Evolutionary conservation across 345 rosid genomes (phyloP), one percentile per base, ranked within the genome.

Genomic region (Aurinia saxatilis): DNA sequence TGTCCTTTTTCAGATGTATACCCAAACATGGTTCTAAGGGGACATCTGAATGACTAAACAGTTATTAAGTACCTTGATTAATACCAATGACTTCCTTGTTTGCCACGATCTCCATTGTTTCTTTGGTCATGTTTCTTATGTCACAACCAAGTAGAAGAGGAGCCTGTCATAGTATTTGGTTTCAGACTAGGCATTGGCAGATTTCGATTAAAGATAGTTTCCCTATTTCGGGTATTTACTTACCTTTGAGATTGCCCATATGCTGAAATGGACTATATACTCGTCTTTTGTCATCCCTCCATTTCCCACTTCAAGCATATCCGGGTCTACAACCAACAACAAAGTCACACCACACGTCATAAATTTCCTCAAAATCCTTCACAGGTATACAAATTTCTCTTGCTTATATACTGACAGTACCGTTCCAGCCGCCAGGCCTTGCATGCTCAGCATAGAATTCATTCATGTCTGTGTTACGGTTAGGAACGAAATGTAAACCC

Each of bases 231-330:
- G 13, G n/a, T 6, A 42, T 48, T 6, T 13, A 14, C 46, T n/a
- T 31, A 72, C 98, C 95, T 90, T 90, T 56, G 99, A 85, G 67
- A 90, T 85, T 42, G 95, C 91, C 97, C 99, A 93, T 42, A 93
- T 71, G 73, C 96, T 93, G 60, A 85, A 90, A 75, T 90, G 97
- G 44, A 83, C 97, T 38, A 75, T 76, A 67, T 93, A 93, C 65
- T 93, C 99, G 19, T 83, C 74, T 58, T 76, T 79, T 0, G 85
- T 84, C 97, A 93, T 90, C 62, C 99, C 96, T 70, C 99, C 97
- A 72, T 93, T 93, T 3, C 97, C 99, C 5, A 93, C 86, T 78
- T 93, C 99, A 53, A 93, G 95, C 99, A 93, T 93, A 78, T 93
- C 99, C 48, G 99, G 96, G 66, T 93, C 99, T 92, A 68, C 44